Evolutionary conservation across 2,329 filamentous ascomycete genomes (phyloP).

Genomic region (Ophiostoma triangulosporum): DNA sequence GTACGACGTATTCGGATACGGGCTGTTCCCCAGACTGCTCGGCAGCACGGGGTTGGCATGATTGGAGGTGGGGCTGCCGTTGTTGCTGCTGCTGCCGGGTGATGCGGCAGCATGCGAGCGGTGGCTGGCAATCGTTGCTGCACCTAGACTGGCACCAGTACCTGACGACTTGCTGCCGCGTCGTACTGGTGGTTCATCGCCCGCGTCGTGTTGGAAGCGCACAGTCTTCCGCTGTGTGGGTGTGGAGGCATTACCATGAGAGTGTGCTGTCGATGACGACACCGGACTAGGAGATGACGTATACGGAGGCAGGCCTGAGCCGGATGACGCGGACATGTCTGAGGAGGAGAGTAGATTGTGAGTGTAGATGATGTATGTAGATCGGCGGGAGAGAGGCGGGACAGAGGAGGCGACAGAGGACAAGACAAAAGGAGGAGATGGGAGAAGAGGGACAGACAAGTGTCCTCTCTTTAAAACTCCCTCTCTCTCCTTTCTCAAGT

Average conservation of each 20-base stretch:
- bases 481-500: constrained; percentile 6
- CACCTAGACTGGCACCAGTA: background rate
- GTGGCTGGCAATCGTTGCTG: background rate
- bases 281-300: background rate
- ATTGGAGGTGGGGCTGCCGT: background rate
- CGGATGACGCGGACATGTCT: constrained; percentile 9
- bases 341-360: background rate
- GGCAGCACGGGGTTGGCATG: background rate
- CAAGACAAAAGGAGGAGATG: constrained; percentile 6
- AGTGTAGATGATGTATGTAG: background rate
- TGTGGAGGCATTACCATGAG: background rate
- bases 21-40: background rate
- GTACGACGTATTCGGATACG: background rate
- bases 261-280: background rate
- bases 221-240: constrained; percentile 13
- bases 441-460: constrained; percentile 10
- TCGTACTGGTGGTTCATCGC: background rate
- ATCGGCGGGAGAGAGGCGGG: too few species aligned
- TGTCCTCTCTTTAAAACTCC: constrained; percentile 10
- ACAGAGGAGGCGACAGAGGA: background rate
- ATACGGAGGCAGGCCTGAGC: constrained; percentile 4
- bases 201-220: constrained; percentile 10
- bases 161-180: background rate
- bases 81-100: background rate
- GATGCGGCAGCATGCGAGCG: background rate